Percentiles rank a stretch among this genome's conserved stretches.
Evolutionary conservation across 805 yeast species (phyloP).

Genomic region (Schwanniomyces sp.): DNA sequence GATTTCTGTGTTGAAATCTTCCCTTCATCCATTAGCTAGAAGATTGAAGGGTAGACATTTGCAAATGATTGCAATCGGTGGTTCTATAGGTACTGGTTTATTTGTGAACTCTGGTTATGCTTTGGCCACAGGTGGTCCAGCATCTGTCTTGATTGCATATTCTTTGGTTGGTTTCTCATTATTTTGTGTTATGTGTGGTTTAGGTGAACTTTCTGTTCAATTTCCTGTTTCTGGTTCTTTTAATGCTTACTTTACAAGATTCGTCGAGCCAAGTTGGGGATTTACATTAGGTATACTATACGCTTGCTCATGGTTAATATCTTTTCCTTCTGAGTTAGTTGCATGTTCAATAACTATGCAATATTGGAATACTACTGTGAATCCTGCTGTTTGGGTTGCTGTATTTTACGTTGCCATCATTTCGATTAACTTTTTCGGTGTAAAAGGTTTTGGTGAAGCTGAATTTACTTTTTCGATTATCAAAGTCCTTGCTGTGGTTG

Average conservation of each 20-base stretch:
- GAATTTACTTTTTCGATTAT: conserved; percentile 31
- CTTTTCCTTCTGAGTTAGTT: conserved; percentile 36
- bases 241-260: conserved; percentile 37
- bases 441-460: conserved; percentile 38
- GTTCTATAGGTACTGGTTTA: conserved; percentile 51
- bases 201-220: conserved; percentile 63
- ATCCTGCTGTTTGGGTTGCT: conserved; percentile 39
- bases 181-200: conserved; percentile 58
- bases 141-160: conserved; percentile 53
- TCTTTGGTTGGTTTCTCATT: conserved; percentile 57
- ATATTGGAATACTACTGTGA: conserved; percentile 33
- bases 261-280: conserved; percentile 40
- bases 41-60: conserved; percentile 48
- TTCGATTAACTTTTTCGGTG: conserved; percentile 32
- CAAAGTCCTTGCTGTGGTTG: conserved; percentile 35
- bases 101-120: conserved; percentile 38
- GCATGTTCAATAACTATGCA: conserved; percentile 38
- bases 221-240: conserved; percentile 41
- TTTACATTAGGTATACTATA: conserved; percentile 42
- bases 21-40: conserved; percentile 44
- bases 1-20: conserved; percentile 37
- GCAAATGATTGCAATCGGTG: conserved; percentile 71
- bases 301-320: conserved; percentile 39
- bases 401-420: conserved; percentile 31
- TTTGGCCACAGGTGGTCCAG: conserved; percentile 42